These are phyloP conservation scores for Zygotorulaspora sp. DNA, from an alignment of 805 yeast genomes.

Conservation along the genomic window DNA sequence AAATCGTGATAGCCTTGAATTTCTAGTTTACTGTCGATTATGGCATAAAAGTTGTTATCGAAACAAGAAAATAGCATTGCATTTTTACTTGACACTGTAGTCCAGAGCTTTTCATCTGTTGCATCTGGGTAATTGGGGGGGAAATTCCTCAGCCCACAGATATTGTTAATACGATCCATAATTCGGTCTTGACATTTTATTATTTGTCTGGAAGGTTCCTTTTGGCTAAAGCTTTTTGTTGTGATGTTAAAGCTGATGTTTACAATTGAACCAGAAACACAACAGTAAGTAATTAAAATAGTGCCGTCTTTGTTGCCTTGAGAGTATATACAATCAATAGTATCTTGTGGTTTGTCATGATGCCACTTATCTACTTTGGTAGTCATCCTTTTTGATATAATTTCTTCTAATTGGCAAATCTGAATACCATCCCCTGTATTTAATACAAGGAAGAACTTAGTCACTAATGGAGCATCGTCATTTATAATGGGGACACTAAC, in stretches of 20 bases:
- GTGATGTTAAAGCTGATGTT: slow-evolving; percentile 13
- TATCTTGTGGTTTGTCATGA: slow-evolving; percentile 9
- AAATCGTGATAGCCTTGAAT: slow-evolving; percentile 4
- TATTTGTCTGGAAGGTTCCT: slow-evolving; percentile 6
- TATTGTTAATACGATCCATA: slow-evolving; percentile 5
- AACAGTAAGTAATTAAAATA: slow-evolving; percentile 14
- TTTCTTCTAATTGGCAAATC: slow-evolving; percentile 12
- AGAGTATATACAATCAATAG: slow-evolving; percentile 10
- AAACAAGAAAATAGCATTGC: slow-evolving; percentile 10
- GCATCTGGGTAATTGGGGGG: neutral
- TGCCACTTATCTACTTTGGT: slow-evolving; percentile 13
- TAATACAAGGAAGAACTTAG: slow-evolving; percentile 9
- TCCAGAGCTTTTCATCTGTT: slow-evolving; percentile 1
- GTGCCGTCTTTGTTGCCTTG: slow-evolving; percentile 15
- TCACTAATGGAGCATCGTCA: neutral
- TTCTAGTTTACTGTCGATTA: slow-evolving; percentile 10
- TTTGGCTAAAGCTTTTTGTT: slow-evolving; percentile 5
- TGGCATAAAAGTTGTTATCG: slow-evolving; percentile 15
- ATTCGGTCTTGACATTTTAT: slow-evolving; percentile 3
- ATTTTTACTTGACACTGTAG: neutral
- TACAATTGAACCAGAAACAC: slow-evolving; percentile 16
- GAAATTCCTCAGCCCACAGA: slow-evolving; percentile 3
- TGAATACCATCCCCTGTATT: slow-evolving; percentile 19
- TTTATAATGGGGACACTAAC: slow-evolving; percentile 9
- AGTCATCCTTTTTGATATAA: slow-evolving; percentile 1